These are phyloP conservation scores for Sesbania bispinosa DNA, from an alignment of 306 rosid genomes.

Conservation along the genomic window DNA sequence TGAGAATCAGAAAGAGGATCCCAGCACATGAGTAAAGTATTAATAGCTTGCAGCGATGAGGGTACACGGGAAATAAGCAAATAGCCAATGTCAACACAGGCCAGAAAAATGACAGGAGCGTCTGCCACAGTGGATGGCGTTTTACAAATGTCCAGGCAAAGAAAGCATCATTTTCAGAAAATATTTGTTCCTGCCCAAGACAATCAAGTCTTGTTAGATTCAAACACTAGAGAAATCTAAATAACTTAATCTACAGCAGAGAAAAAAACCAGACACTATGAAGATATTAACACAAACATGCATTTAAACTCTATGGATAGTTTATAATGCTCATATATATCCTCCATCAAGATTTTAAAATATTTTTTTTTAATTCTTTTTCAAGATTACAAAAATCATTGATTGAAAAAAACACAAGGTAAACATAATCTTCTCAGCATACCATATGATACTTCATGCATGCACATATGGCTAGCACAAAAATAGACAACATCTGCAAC, in stretches of 20 bases:
- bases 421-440: constrained; percentile 3
- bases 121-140: constrained; percentile 95
- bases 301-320: constrained; percentile 8
- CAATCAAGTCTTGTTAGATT: constrained; percentile 32
- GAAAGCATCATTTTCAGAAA: constrained; percentile 92
- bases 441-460: neutral
- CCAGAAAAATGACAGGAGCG: constrained; percentile 96
- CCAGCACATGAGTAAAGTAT: constrained; percentile 96
- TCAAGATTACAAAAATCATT: neutral
- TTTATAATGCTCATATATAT: neutral
- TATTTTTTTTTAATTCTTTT: neutral
- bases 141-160: constrained; percentile 97
- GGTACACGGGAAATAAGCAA: constrained; percentile 97
- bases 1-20: constrained; percentile 75
- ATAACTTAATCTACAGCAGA: neutral
- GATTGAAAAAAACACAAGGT: neutral
- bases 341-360: neutral
- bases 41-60: constrained; percentile 89
- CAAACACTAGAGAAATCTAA: neutral
- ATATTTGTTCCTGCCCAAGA: constrained; percentile 79
- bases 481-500: too few relatives aligned
- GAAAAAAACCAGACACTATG: neutral
- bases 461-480: neutral
- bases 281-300: neutral
- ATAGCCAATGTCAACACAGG: constrained; percentile 96